Base-by-base conservation (phyloP, 257 asterid species). In the Jasminum sambac region DNA sequence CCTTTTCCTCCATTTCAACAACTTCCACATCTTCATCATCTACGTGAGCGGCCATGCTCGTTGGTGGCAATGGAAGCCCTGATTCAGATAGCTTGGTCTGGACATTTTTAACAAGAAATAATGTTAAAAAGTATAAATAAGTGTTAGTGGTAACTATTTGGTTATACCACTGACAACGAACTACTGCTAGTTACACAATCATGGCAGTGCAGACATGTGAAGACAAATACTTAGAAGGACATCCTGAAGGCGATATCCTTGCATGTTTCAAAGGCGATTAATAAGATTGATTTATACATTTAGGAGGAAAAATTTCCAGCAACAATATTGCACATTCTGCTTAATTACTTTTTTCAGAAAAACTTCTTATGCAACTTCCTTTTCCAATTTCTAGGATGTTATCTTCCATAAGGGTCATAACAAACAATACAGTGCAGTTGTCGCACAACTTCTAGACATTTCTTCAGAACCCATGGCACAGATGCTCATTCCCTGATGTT, bases 41-140 rank as follows among this genome's bases (percentile, higher is more conserved):
- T 25, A 91, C 96, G 80, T 89, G 87, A 70, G 96, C 96, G 48
- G 96, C 97, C 81, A 88, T 81, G 80, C 95, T 82, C 68, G 96
- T 91, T 68, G 95, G 68, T 19, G 97, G 98, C 76, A 87, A 76
- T 26, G 52, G 30, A 38, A 67, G 63, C 60, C 75, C 87, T 4
- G 61, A 70, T 59, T 88, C 96, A 64, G 83, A 79, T 34, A 67
- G 68, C 83, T 81, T 83, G 77, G 75, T 67, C 96, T 87, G 90
- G 85, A 70, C 75, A 57, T 24, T 66, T 64, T 43, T 40, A 55
- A 30, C 68, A 71, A 8, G 46, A 58, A 30, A 66, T 34, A 25
- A 72, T 71, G 40, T 68, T 43, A 3, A 43, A 43, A 30, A 60
- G 38, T 24, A 38, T 37, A n/a, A n/a, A 69, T 17, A 24, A 23